Evolutionary conservation across 1,284 basidiomycete genomes (phyloP).

Genomic region (Cryptococcus sp.): DNA sequence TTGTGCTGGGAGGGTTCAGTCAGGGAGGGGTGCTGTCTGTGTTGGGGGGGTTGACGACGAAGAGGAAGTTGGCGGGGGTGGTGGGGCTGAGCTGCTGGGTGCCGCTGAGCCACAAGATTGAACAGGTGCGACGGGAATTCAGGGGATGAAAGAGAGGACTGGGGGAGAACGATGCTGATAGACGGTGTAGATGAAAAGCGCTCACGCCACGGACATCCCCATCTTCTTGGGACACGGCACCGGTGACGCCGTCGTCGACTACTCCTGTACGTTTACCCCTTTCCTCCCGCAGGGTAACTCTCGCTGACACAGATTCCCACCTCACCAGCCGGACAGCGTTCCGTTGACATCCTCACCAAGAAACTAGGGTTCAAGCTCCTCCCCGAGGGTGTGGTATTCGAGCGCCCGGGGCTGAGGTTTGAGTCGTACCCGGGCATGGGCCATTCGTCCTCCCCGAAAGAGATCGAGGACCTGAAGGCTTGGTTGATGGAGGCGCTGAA

Average conservation of each 20-base stretch:
- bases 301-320: background rate
- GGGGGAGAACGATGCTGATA: background rate
- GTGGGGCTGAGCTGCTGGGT: conserved; percentile 73
- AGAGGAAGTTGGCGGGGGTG: conserved; percentile 68
- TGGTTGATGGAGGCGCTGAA: conserved; percentile 41
- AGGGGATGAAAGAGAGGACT: background rate
- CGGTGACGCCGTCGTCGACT: conserved; percentile 68
- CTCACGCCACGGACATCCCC: conserved; percentile 56
- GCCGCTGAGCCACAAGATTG: conserved; percentile 62
- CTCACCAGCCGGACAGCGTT: conserved; percentile 52
- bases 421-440: conserved; percentile 52
- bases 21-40: conserved; percentile 80
- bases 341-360: conserved; percentile 58
- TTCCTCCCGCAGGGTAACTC: background rate
- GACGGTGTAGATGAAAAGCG: conserved; percentile 19
- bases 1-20: conserved; percentile 77
- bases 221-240: conserved; percentile 86
- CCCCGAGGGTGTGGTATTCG: conserved; percentile 33
- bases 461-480: conserved; percentile 60
- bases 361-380: conserved; percentile 55
- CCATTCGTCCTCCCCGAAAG: conserved; percentile 62
- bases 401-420: conserved; percentile 50
- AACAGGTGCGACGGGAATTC: conserved; percentile 54
- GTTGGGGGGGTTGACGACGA: conserved; percentile 65
- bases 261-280: conserved; percentile 35